phyloP scores from a whole-genome alignment of 225 moss, liverwort and hornwort species.

The Pseudisothecium myosuroides region DNA sequence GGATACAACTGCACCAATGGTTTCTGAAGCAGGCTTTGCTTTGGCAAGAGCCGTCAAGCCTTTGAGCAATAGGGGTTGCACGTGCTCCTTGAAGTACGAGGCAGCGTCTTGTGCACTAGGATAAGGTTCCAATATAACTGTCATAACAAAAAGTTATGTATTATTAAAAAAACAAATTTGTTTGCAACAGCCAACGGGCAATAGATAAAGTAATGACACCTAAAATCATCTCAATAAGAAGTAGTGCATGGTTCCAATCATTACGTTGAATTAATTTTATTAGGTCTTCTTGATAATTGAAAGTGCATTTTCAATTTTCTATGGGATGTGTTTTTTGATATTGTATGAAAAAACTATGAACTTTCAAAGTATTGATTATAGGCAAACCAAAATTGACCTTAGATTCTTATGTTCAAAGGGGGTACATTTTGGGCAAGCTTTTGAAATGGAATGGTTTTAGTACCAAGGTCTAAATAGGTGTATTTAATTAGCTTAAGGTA shows the following conservation, averaged over 20 bases:
- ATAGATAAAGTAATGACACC: not conserved
- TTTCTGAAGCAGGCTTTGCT: conserved; percentile 70
- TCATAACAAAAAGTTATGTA: not conserved
- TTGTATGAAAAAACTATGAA: not conserved
- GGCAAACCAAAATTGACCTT: not conserved
- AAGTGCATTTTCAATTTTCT: not conserved
- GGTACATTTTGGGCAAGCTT: accelerated
- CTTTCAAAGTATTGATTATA: not conserved
- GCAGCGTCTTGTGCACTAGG: conserved; percentile 40
- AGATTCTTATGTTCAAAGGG: not conserved
- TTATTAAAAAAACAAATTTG: not conserved
- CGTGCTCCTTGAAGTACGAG: conserved; percentile 41
- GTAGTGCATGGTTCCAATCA: not conserved
- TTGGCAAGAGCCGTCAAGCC: conserved; percentile 76
- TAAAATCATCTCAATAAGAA: too few relatives aligned
- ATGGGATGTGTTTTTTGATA: not conserved
- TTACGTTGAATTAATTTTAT: accelerated
- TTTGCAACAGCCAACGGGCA: not conserved
- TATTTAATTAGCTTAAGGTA: not conserved
- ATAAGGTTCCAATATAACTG: conserved; percentile 86
- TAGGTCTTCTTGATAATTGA: too few relatives aligned
- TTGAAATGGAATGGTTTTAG: not conserved
- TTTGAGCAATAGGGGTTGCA: conserved; percentile 70
- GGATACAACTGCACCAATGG: conserved; percentile 79
- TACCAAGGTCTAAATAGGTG: not conserved